Evolutionary conservation across 306 rosid species (phyloP), one percentile per base, ranked within the genome.

Genomic region (Betula pendula): DNA sequence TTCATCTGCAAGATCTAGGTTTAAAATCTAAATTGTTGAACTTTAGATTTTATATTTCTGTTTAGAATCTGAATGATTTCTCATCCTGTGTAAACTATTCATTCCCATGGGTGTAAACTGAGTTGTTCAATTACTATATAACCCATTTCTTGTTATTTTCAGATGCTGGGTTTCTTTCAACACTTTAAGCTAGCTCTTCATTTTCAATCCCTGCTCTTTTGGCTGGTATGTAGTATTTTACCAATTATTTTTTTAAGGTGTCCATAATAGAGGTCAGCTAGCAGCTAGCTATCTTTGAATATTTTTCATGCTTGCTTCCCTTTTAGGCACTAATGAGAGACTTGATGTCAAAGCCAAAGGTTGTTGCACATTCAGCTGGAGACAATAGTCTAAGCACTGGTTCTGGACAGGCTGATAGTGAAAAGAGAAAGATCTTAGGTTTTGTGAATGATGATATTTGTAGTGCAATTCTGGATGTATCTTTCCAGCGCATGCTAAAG

Each of bases 141-240:
- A 81, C 71, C 43, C 49, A 67, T 72, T 55, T 79, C 33, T 67
- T 75, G 29, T 52, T 71, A 48, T 77, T 74, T 84, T 81, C 89
- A 96, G 99, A 96, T 92, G 99, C 84, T 89, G 76, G 94, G 96
- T 27, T 92, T 92, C 86, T 96, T 88, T 79, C 89, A 74, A 81
- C 96, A 96, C 85, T 80, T 77, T 80, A 96, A 92, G 88, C 83
- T 92, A 44, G 96, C 83, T 33, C 86, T 91, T 91, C 99, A 96
- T 89, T 87, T 83, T 77, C 99, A 92, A 29, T 87, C 99, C 71
- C 79, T 92, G 77, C 76, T 81, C 31, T 96, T 96, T 86, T 96
- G 96, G 99, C 93, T 96, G 97, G 99, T 96, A 92, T 25, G 89
- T 75, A 63, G 13, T 27, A 60, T 58, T 10, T 79, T 71, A 16